Evolutionary conservation across 345 rosid genomes (phyloP), one percentile per base, ranked within the genome.

Genomic region (Pugionium cornutum): DNA sequence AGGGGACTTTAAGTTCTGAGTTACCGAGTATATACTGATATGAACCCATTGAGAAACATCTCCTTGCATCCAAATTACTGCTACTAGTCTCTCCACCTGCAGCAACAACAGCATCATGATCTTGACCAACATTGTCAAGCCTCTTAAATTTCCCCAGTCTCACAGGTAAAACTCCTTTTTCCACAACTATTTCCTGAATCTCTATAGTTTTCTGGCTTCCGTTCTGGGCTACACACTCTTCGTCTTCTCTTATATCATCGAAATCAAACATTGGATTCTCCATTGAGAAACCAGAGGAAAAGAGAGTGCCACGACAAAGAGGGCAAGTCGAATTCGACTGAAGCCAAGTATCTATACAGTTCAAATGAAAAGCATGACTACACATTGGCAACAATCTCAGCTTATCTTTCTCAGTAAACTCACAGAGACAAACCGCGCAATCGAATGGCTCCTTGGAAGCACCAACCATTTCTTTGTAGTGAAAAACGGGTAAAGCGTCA

Each of bases 351-450:
- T 86, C 96, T 30, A 89, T 86, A 75, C 96, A 89, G 64, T 75
- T 77, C 26, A 89, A 70, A 69, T 89, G 96, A 83, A 89, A 89
- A 66, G 96, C 96, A 79, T 89, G 96, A 74, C 96, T 89, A 53
- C 96, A 89, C 75, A 62, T 72, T 31, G 96, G 96, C 52, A 89
- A 86, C 75, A 89, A 63, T 65, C 96, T 81, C n/a, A 89, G 82
- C 79, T 85, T 82, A 76, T 89, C 96, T 74, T 81, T 86, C 70
- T 83, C 96, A 5, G 89, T 44, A 34, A 89, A 89, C 71, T 89
- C 96, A 77, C 89, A 86, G 29, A 89, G 79, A 79, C 96, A 89
- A 71, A 89, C 96, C 3, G 96, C 91, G n/a, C 96, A 89, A 74
- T 89, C 96, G 43, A 85, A 89, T 1, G 86, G 96, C 75, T 89